These are phyloP conservation scores for Penicillium sclerotigenum DNA, from an alignment of 2,329 filamentous ascomycete genomes.

Conservation along the genomic window DNA sequence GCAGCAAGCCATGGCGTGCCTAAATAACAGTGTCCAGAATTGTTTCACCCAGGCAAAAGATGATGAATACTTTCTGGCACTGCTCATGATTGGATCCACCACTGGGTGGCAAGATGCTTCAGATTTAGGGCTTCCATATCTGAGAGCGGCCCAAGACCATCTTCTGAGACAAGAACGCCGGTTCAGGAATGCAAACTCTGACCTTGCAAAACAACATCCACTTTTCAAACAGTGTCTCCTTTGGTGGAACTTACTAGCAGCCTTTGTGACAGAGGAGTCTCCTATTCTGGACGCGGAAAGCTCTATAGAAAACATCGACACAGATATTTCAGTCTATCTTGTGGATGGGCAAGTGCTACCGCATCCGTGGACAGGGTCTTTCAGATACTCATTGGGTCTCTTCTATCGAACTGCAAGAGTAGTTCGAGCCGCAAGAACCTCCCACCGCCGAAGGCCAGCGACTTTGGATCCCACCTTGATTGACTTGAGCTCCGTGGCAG, in stretches of 20 bases:
- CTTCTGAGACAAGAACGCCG: conserved; percentile 16
- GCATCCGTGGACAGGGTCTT: conserved; percentile 23
- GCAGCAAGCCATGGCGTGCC: conserved; percentile 24
- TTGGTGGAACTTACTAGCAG: conserved; percentile 24
- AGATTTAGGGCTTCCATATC: conserved; percentile 20
- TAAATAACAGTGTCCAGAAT: conserved; percentile 17
- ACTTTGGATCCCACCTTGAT: conserved; percentile 13
- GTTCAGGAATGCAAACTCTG: conserved; percentile 16
- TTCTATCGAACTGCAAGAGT: conserved; percentile 21
- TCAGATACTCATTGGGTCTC: conserved; percentile 17
- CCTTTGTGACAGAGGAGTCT: conserved; percentile 22
- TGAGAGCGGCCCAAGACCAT: conserved; percentile 23
- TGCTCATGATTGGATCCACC: conserved; percentile 23
- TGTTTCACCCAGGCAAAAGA: conserved; percentile 17
- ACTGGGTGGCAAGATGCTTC: conserved; percentile 22
- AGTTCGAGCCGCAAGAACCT: conserved; percentile 16
- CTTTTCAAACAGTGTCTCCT: conserved; percentile 23
- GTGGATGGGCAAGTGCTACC: conserved; percentile 21
- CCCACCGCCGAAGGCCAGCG: conserved; percentile 10
- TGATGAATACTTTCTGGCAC: conserved; percentile 22
- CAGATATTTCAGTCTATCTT: conserved; percentile 20
- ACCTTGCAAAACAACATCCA: conserved; percentile 22
- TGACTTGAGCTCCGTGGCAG: conserved; percentile 18
- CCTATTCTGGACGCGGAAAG: conserved; percentile 18
- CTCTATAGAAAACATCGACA: conserved; percentile 12